These are phyloP conservation scores for sorghum (Sorghum bicolor) DNA, from an alignment of 176 grass and related monocot genomes.

Conservation along the genomic window Sorghum_bicolor_NCBIv3 NC_012874.2:1376001-1376500, in stretches of 20 bases:
- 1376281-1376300: slow-evolving; percentile 20
- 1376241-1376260: neutral
- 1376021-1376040: neutral
- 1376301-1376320: slow-evolving; percentile 12
- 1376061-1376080: neutral
- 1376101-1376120: slow-evolving; percentile 9
- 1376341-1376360: neutral
- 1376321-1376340: neutral
- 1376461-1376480: neutral
- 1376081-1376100: neutral
- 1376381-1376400: neutral
- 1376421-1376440: slow-evolving; percentile 16
- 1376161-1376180: slow-evolving; percentile 27
- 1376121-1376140: slow-evolving; percentile 1
- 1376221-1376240: neutral
- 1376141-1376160: slow-evolving; percentile 8
- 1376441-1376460: neutral
- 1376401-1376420: neutral
- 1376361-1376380: neutral
- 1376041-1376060: slow-evolving; percentile 10
- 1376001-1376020: neutral
- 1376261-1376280: neutral
- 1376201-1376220: neutral
- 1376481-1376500: neutral
- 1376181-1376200: slow-evolving; percentile 39